phyloP scores from a whole-genome alignment of 139 green algal genomes.

The Chlorella ohadii region DNA sequence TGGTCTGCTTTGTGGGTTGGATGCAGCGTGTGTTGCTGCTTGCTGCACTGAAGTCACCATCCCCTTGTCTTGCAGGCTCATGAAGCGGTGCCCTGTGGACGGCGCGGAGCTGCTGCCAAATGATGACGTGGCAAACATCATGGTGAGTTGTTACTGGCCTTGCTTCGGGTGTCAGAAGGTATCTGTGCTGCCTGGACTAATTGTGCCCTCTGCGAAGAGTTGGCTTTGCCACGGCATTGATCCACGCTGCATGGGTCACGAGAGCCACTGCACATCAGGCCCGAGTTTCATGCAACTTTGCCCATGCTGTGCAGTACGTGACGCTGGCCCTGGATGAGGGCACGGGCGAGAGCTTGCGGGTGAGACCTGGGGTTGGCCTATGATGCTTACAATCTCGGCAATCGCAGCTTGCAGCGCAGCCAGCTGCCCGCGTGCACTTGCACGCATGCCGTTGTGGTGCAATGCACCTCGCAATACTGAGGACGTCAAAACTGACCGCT shows the following conservation, averaged over 20 bases:
- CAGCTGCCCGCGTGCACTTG: too few relatives aligned
- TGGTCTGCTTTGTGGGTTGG: too few relatives aligned
- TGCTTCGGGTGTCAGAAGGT: neutral
- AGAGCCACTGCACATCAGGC: too few relatives aligned
- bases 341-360: slow-evolving; percentile 24
- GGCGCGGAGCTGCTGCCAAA: slow-evolving; percentile 48
- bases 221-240: too few relatives aligned
- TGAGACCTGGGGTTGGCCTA: neutral
- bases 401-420: too few relatives aligned
- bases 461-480: too few relatives aligned
- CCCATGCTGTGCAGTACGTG: slow-evolving; percentile 36
- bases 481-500: too few relatives aligned
- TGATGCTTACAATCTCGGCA: neutral
- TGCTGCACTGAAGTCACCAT: neutral
- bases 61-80: neutral
- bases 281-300: too few relatives aligned
- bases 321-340: slow-evolving; percentile 52
- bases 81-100: slow-evolving; percentile 54
- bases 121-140: slow-evolving; percentile 54
- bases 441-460: too few relatives aligned
- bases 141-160: neutral
- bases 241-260: too few relatives aligned
- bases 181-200: neutral
- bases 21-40: neutral
- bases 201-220: too few relatives aligned